Evolutionary conservation across 495 filamentous ascomycete species (phyloP).

Genomic region (Lophiotrema nucula): DNA sequence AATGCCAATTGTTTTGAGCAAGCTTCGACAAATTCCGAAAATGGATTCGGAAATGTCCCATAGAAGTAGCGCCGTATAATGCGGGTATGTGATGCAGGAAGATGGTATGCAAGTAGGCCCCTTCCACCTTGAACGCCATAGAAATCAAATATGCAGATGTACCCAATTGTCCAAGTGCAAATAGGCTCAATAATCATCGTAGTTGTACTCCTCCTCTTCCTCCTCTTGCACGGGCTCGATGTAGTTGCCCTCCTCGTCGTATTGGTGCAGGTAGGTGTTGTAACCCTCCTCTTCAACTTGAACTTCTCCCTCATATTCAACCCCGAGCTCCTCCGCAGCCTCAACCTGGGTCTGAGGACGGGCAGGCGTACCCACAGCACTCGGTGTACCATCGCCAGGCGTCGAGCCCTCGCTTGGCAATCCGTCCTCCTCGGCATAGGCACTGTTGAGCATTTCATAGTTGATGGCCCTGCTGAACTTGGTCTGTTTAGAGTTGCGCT

Average conservation of each 20-base stretch:
- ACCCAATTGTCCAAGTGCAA: not conserved
- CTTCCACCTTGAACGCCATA: too few relatives aligned
- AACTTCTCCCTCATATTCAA: not conserved
- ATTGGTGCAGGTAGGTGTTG: not conserved
- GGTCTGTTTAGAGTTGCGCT: conserved; percentile 50
- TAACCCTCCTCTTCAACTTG: not conserved
- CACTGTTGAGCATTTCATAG: conserved; percentile 51
- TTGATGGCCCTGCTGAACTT: conserved; percentile 80
- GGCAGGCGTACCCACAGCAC: too few relatives aligned
- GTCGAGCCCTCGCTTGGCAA: too few relatives aligned
- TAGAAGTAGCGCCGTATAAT: too few relatives aligned
- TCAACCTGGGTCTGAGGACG: not conserved
- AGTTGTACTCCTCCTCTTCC: not conserved
- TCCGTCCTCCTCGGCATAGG: conserved; percentile 2
- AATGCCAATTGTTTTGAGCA: too few relatives aligned
- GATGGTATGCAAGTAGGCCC: too few relatives aligned
- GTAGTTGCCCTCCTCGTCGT: not conserved
- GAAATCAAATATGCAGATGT: too few relatives aligned
- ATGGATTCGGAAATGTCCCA: too few relatives aligned
- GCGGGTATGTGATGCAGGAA: too few relatives aligned
- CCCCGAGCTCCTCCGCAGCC: not conserved
- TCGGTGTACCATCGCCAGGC: too few relatives aligned
- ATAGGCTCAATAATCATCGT: conserved; percentile 1
- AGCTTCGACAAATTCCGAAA: too few relatives aligned
- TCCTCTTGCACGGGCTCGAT: not conserved